Evolutionary conservation across 2,329 filamentous ascomycete species (phyloP), one percentile per base, ranked within the genome.

Genomic region (Cytospora piceae): DNA sequence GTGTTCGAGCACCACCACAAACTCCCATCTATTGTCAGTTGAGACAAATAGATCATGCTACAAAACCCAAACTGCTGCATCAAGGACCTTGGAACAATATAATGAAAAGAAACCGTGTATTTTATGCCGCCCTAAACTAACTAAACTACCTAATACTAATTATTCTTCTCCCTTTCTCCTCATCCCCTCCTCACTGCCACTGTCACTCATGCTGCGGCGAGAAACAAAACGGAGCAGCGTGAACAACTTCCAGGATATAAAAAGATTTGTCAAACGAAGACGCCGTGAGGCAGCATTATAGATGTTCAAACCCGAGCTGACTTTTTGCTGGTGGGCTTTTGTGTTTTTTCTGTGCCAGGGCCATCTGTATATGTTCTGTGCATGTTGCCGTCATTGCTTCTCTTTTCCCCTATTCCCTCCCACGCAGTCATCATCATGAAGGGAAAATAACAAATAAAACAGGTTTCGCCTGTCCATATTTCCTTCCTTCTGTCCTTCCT

Each of bases 221-320:
- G 29, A 34, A 6, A 14, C 37, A n/a, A 32, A 2, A 57, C 24
- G 39, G 39, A 20, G 20, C 39, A n/a, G 39, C 39, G 12, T 20
- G 20, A 63, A 22, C 29, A 37, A 20, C 56, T 20, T 24, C 46
- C 8, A 49, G 46, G 22, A 49, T 24, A 49, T 49, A 22, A 49
- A 57, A 57, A 52, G 62, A 66, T 4, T 22, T 51, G n/a, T 61
- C 42, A 49, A 62, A 59, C 60, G 49, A 78, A 78, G 73, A 73
- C 79, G 78, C 80, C 80, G 80, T 70, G 80, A 81, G 81, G 80
- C 79, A 82, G 74, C 78, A 76, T 77, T 80, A 77, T 80, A 78
- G 46, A 49, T 49, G 46, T 74, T 73, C 51, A 73, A 59, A 59
- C 64, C 51, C 57, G 58, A 61, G 56, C 53, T 54, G 66, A 52